Percentiles rank a stretch among this genome's conserved stretches.
phyloP scores from a whole-genome alignment of 2,329 filamentous ascomycete species.

The Monosporascus sp. region DNA sequence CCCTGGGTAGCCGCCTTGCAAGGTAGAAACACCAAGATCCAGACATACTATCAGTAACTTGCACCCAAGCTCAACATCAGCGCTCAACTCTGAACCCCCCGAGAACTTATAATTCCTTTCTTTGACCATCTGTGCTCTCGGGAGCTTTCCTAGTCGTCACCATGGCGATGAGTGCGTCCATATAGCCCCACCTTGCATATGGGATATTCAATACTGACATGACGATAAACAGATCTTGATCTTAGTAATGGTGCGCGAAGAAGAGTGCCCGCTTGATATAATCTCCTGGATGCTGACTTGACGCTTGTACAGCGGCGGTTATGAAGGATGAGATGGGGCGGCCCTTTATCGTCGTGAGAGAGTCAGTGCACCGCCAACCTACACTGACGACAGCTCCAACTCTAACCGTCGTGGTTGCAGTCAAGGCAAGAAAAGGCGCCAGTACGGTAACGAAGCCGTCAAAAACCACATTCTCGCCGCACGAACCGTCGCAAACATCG shows the following conservation, averaged over 20 bases:
- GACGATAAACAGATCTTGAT: constrained; percentile 61
- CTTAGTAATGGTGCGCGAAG: constrained; percentile 67
- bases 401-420: constrained; percentile 38
- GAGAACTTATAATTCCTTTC: background rate
- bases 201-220: constrained; percentile 14
- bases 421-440: constrained; percentile 95
- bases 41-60: background rate
- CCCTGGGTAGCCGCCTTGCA: background rate
- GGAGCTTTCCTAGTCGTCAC: constrained; percentile 29
- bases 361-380: constrained; percentile 55
- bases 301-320: constrained; percentile 50
- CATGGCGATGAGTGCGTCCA: constrained; percentile 55
- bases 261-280: constrained; percentile 9
- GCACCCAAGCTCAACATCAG: background rate
- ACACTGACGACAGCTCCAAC: background rate
- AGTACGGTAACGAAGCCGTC: constrained; percentile 93
- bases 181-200: constrained; percentile 8
- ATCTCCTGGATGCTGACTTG: constrained; percentile 10
- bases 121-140: constrained; percentile 16
- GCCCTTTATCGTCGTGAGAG: constrained; percentile 96
- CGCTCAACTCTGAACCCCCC: background rate
- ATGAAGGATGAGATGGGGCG: constrained; percentile 97
- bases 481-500: constrained; percentile 90
- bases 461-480: constrained; percentile 98
- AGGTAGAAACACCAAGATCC: background rate